Base-by-base conservation (phyloP, 371 early-diverging fungal genomes). In the Zychaea mexicana region DNA sequence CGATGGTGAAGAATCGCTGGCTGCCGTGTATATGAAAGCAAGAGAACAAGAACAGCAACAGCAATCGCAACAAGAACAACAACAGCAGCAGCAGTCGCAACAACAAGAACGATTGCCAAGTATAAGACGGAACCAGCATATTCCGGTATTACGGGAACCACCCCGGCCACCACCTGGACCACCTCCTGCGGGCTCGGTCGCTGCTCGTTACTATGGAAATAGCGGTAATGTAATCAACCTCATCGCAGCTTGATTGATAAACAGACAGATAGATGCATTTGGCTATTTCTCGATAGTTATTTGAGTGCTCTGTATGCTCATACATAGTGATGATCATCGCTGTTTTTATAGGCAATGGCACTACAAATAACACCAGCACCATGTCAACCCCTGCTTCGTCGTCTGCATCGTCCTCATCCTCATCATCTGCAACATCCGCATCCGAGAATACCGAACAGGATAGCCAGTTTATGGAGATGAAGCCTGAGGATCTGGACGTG, bases 401-500 rank as follows among this genome's bases (percentile, higher is more conserved):
- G 9, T 57, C 32, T 39, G 56, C 65, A 13, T 65, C 65, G 13
- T 54, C 60, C 9, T 32, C 62, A n/a, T 39, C 65, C 2, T 47
- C 61, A 17, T 31, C 64, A 49, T 56, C 46, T 53, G 6, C 63
- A 1, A 26, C 61, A 7, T 54, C 64, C n/a, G 45, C 22, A 8
- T 49, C 39, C 30, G 38, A 15, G 17, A 38, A 33, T 24, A 49
- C 28, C n/a, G 21, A 24, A n/a, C 24, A 36, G 27, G 42, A 49
- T n/a, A 56, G 53, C 33, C 72, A 74, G 27, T 78, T 74, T 55
- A 74, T 77, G 74, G 81, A 83, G 57, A 64, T 86, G 15, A 79
- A 69, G 49, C 68, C 76, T n/a, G 83, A 81, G 54, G 90, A 93
- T 63, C 71, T 94, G 3, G 77, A 85, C 55, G 76, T 82, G 1